These are phyloP conservation scores for Osmanthus fragrans DNA, from an alignment of 257 asterid genomes.

Conservation along the genomic window DNA sequence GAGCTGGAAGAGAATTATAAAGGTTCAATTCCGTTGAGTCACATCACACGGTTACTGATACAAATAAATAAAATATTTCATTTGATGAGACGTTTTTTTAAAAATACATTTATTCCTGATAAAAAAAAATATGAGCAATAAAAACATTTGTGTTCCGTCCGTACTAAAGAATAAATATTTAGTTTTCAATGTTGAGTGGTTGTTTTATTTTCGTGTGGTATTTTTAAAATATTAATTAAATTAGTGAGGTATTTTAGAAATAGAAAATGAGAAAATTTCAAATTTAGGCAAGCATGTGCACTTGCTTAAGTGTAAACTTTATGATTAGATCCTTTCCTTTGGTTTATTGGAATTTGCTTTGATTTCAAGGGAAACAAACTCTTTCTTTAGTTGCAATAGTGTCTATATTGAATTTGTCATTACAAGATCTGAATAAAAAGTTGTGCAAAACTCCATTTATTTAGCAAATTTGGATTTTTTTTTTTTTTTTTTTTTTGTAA, in stretches of 20 bases:
- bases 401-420: not conserved
- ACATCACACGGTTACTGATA: slow-evolving; percentile 25
- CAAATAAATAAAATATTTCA: not conserved
- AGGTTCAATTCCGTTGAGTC: slow-evolving; percentile 25
- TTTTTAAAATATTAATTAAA: too few relatives aligned
- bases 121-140: slow-evolving; percentile 31
- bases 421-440: not conserved
- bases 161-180: not conserved
- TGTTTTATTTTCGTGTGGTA: too few relatives aligned
- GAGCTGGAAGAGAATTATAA: slow-evolving; percentile 3
- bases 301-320: not conserved
- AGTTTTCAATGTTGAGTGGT: not conserved
- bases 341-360: too few relatives aligned
- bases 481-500: too few relatives aligned
- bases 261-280: not conserved
- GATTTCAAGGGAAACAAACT: not conserved
- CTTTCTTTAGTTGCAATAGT: too few relatives aligned
- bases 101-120: slow-evolving; percentile 10
- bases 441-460: not conserved
- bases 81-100: slow-evolving; percentile 7
- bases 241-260: too few relatives aligned
- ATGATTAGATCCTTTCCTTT: not conserved
- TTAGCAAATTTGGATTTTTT: too few relatives aligned
- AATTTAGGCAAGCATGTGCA: not conserved
- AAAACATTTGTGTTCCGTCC: slow-evolving; percentile 28